Evolutionary conservation across 2,329 filamentous ascomycete species (phyloP).

Genomic region (Clonostachys solani): DNA sequence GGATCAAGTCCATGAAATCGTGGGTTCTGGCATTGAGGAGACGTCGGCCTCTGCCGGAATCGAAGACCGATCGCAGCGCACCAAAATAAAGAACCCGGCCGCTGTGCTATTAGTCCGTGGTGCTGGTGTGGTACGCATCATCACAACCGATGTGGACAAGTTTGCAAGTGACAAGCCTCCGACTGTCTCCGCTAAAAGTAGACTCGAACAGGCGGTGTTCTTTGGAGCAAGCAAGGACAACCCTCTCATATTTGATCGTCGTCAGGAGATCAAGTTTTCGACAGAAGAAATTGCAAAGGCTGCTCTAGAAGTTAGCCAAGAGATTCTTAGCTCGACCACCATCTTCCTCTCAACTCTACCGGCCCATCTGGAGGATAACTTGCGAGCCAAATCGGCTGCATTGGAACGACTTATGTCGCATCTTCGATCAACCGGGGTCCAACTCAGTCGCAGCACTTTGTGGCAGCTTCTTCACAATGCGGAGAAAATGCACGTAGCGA

Average conservation of each 20-base stretch:
- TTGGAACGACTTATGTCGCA: constrained; percentile 72
- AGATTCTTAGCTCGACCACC: constrained; percentile 76
- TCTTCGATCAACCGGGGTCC: constrained; percentile 60
- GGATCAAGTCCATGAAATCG: constrained; percentile 58
- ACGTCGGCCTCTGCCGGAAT: constrained; percentile 25
- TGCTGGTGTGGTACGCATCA: constrained; percentile 55
- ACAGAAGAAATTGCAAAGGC: constrained; percentile 70
- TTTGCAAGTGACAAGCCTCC: constrained; percentile 55
- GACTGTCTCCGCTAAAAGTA: constrained; percentile 75
- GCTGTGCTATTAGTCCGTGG: constrained; percentile 60
- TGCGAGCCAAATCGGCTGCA: constrained; percentile 68
- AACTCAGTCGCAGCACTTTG: constrained; percentile 62
- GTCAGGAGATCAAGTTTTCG: constrained; percentile 62
- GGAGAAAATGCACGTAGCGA: constrained; percentile 81
- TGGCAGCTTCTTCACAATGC: constrained; percentile 87
- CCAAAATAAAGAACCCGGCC: constrained; percentile 58
- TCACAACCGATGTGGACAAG: constrained; percentile 53
- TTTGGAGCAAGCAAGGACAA: constrained; percentile 80
- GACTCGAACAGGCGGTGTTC: constrained; percentile 92
- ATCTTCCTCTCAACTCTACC: constrained; percentile 69
- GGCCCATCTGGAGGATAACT: constrained; percentile 76
- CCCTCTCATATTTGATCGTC: constrained; percentile 78
- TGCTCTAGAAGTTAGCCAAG: constrained; percentile 72
- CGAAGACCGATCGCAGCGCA: constrained; percentile 48
- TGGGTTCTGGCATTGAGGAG: constrained; percentile 62